phyloP scores from a whole-genome alignment of 2,329 filamentous ascomycete genomes.

The Geosmithia flava region DNA sequence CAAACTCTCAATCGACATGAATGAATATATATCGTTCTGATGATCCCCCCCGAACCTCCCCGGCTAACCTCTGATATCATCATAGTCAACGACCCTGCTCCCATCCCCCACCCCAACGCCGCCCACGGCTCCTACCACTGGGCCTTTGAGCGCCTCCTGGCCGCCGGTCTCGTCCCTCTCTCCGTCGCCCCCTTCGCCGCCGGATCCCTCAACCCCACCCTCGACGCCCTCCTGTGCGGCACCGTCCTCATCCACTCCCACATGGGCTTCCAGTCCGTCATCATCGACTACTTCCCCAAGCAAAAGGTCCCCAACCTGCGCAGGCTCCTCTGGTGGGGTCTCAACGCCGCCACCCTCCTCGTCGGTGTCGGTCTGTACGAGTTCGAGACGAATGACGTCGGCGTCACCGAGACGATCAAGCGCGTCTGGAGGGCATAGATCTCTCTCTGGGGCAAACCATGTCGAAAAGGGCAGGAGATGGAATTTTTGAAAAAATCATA shows the following conservation, averaged over 20 bases:
- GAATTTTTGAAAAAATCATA: too few species aligned
- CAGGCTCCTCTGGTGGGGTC: constrained; percentile 60
- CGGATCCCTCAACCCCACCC: constrained; percentile 77
- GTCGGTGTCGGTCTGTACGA: constrained; percentile 89
- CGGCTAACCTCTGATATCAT: background rate
- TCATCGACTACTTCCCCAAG: constrained; percentile 83
- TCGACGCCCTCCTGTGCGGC: constrained; percentile 77
- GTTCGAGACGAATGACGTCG: constrained; percentile 98
- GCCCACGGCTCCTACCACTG: constrained; percentile 96
- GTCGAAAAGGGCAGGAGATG: too few species aligned
- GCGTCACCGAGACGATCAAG: constrained; percentile 79
- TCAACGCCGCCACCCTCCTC: constrained; percentile 67
- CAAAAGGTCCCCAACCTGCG: constrained; percentile 55
- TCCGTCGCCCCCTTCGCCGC: constrained; percentile 85
- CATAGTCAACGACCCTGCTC: constrained; percentile 75
- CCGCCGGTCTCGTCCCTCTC: constrained; percentile 72
- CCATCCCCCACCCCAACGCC: constrained; percentile 58
- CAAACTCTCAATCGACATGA: background rate
- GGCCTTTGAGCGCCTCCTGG: constrained; percentile 84
- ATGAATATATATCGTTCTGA: background rate
- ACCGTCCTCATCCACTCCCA: constrained; percentile 85
- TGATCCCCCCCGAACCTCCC: background rate
- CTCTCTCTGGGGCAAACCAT: background rate
- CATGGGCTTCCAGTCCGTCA: constrained; percentile 82
- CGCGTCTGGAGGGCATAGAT: constrained; percentile 73